Evolutionary conservation across 495 filamentous ascomycete species (phyloP), one percentile per base, ranked within the genome.

Genomic region (Trichoderma orchidacearum): DNA sequence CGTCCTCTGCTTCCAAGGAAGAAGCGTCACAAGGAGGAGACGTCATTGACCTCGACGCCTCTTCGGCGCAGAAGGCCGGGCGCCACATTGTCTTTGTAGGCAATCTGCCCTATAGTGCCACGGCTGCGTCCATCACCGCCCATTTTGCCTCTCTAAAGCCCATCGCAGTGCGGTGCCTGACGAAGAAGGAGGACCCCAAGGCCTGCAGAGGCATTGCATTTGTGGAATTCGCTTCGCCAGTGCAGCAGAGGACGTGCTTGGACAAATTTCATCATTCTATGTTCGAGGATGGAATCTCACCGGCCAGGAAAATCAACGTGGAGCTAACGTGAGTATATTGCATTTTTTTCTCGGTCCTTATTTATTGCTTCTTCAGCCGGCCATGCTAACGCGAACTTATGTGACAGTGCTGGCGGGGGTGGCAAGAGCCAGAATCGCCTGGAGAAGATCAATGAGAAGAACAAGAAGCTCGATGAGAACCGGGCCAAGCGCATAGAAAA

Each of bases 221-320:
- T 69, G 75, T 98, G 58, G 93, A 98, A 70, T 97, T 98, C 62
- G 85, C 83, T 57, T 74, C 80, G 51, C 95, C 82, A 72, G 89
- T 95, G 70, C 82, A 85, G 66, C 95, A 97, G 90, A 86, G 95
- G 77, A 91, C 88, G 51, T 94, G 89, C 63, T 75, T 98, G 60
- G 85, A 87, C 67, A 77, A 87, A 51, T 89, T 89, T 67, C 92
- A 98, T 70, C 90, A 96, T 70, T 86, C 82, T 58, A 78, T 71
- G 51, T 95, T 97, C 65, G 78, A 88, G 58, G 86, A 89, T 62
- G 82, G 80, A 34, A 63, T 68, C 54, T 75, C 73, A 57, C 73
- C 78, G 6, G 65, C 76, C 51, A 69, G 78, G 60, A 85, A 85
- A 70, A 91, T 98, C 58, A 96, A 95, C 66, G 87, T 96, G 32